Base-by-base conservation (phyloP, 495 filamentous ascomycete species). In the Trichocladium uniseriatum region DNA sequence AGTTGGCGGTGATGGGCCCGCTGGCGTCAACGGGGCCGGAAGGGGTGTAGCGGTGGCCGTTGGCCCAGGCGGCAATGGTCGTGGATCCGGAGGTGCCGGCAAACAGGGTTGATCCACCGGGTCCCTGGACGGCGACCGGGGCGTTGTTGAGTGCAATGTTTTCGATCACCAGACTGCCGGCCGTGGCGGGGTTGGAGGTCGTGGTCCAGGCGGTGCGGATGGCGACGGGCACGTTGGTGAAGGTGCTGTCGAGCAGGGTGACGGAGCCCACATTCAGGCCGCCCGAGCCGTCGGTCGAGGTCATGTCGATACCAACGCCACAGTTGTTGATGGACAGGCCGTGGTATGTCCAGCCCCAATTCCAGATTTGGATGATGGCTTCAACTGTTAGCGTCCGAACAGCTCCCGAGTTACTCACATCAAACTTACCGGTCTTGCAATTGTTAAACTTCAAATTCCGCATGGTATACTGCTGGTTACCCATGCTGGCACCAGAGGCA, bases 381-480 rank as follows among this genome's bases (percentile, higher is more conserved):
- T 69, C 43, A 27, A 20, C 45, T 68, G 68, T 34, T 52, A 46
- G 43, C 62, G 69, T 19, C 15, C 45, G 67, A 68, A 43, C 51
- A 46, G 43, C 62, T 69, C 18, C 15, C 45, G 67, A 68, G 44
- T 63, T 57, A 65, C 66, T 29, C 81, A 79, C 28, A 59, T 67
- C 1, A 64, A 72, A 2, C 73, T 8, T 67, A 72, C 57, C 63
- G 15, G 70, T 73, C 51, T 82, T 73, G 51, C 77, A 78, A 57
- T 75, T 69, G 54, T 74, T 72, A 62, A 91, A 84, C 10, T 66
- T 73, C 18, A 92, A 29, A 60, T 89, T 87, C 24, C 83, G 75
- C 72, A 83, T 85, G 0, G 86, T 89, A 49, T 82, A 92, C 61
- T 91, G 87, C 65, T 91, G 86, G 56, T 86, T 89, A 14, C 86